Conservation (phyloP, 331 rosid genomes). For the Rhamnella rubrinervis region DNA sequence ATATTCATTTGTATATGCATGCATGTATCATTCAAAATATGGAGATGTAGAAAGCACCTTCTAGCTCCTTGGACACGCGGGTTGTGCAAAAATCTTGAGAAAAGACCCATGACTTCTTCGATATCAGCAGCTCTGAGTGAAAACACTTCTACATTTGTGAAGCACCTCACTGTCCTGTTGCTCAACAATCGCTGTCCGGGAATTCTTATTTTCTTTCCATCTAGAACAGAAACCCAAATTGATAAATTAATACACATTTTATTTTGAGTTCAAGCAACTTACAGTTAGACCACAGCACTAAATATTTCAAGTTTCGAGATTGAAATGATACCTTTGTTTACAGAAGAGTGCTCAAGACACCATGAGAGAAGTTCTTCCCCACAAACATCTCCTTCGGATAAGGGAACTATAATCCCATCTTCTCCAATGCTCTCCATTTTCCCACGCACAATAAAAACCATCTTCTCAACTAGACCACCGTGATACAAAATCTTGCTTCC, state of each 20-base stretch:
- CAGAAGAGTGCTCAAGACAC: constrained; percentile 84
- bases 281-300: background rate
- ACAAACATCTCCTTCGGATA: constrained; percentile 79
- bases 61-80: constrained; percentile 70
- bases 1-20: no score
- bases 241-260: background rate
- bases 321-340: constrained; percentile 57
- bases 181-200: constrained; percentile 55
- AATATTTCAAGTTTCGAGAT: constrained; percentile 3
- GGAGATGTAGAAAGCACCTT: constrained; percentile 38
- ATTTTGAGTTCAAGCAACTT: constrained; percentile 5
- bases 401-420: constrained; percentile 46
- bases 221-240: constrained; percentile 37
- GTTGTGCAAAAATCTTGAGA: constrained; percentile 64
- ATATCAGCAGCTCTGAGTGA: constrained; percentile 70
- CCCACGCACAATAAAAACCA: constrained; percentile 87
- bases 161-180: constrained; percentile 61
- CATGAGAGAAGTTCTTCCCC: constrained; percentile 89
- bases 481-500: constrained; percentile 56
- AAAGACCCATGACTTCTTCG: constrained; percentile 70
- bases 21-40: background rate
- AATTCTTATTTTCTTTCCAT: constrained; percentile 50
- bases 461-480: constrained; percentile 74
- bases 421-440: constrained; percentile 72
- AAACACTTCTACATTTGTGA: constrained; percentile 75